Conservation (phyloP, 1,284 basidiomycete species). For the Apiotrichum sp. region DNA sequence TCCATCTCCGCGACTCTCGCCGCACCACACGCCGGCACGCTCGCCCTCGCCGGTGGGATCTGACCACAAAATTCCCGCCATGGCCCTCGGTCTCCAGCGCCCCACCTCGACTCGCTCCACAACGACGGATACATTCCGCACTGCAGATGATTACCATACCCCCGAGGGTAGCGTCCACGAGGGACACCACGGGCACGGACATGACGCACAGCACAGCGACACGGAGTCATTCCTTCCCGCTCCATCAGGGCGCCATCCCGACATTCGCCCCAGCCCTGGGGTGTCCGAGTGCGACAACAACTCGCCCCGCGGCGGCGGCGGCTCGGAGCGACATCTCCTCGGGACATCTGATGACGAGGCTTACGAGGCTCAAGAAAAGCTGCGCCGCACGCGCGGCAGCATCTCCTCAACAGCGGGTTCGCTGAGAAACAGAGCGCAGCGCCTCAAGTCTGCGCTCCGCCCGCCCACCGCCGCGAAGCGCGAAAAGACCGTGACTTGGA, state of each 20-base stretch:
- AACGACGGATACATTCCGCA: neutral
- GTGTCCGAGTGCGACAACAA: neutral
- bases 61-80: neutral
- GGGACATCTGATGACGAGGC: neutral
- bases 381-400: neutral
- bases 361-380: too few species aligned
- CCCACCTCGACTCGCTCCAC: neutral
- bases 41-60: neutral
- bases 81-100: neutral
- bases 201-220: neutral
- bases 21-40: neutral
- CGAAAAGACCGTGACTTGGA: neutral
- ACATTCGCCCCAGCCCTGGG: neutral
- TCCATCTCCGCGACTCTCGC: neutral
- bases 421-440: neutral
- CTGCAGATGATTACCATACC: neutral
- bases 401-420: neutral
- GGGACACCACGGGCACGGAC: too few species aligned
- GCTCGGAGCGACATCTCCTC: neutral
- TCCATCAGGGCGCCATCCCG: neutral
- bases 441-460: slow-evolving; percentile 12
- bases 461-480: neutral
- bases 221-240: neutral
- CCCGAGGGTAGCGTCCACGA: neutral
- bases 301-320: neutral